Evolutionary conservation across 1,284 basidiomycete genomes (phyloP), one percentile per base, ranked within the genome.

Genomic region (Chalciporus sp.): DNA sequence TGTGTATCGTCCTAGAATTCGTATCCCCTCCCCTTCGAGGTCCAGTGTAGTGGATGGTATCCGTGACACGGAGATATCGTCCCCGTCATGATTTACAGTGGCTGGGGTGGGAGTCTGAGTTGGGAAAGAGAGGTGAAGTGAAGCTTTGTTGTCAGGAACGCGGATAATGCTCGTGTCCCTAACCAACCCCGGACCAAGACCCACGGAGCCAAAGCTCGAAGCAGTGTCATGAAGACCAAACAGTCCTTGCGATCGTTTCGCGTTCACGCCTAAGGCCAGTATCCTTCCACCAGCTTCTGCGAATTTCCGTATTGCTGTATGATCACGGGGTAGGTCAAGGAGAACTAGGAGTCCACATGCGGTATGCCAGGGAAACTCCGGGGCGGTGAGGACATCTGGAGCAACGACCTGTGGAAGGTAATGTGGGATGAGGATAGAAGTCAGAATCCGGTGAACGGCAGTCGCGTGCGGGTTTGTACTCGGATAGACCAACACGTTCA

Each of bases 401-500:
- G 83, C 74, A 50, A 94, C 78, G 3, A 82, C 70, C 56, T 92
- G 90, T 35, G 95, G 84, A 14, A 90, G 84, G 70, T 94, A 95
- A 68, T 88, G 81, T 0, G 91, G 87, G 8, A 78, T 64, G 14
- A 94, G 81, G 29, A 88, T 66, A 7, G 79, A 72, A 33, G 80
- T 78, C 29, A 95, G 80, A 1, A 76, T 66, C 33, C 86, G 68
- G 2, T 83, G 79, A 61, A 85, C 76, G 2, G 79, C 74, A 33
- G 86, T 71, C 2, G 89, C 42, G 78, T 78, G 26, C 80, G 76
- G 17, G 51, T 92, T 87, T 20, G 88, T 83, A 3, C 87, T 89
- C 43, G 87, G 78, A 70, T 92, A 93, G 41, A 94, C 82, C 53
- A 94, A 81, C 17, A 94, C 88, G 72, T 94, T 86, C 86, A 91